Base-by-base conservation (phyloP, 2,329 filamentous ascomycete genomes). In the Beauveria australis region DNA sequence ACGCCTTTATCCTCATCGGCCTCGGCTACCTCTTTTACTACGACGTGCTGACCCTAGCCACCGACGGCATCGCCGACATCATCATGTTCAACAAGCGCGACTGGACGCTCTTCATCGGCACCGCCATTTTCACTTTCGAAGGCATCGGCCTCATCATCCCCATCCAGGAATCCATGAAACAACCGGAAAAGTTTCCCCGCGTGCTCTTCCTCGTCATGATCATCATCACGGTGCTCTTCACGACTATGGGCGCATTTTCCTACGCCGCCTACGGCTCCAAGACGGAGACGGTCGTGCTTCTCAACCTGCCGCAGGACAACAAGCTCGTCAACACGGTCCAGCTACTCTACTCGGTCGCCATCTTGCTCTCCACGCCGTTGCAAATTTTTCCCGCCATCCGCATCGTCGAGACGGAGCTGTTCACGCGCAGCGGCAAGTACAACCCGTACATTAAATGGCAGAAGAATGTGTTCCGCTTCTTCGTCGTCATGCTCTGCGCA, bases 391-490 rank as follows among this genome's bases (percentile, higher is more conserved):
- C 94, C 0, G 94, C 94, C 48, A 97, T 99, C 69, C 89, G 93
- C 70, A 99, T 99, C 69, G 91, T 91, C 40, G 92, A 96, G 75
- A 96, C 96, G 67, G 91, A 92, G 66, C 81, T 97, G 7, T 99
- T 97, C 74, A 96, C 90, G 26, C 83, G 89, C 70, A 96, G 92
- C 64, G 92, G 94, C 67, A 99, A 99, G 76, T 96, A 97, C 77
- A 97, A 97, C 71, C 92, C 92, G 0, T 94, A 91, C 71, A 96
- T 99, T 79, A 99, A 99, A 79, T 99, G 94, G 94, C 90, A 97
- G 81, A 99, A 99, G 85, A 99, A 99, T 68, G 79, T 89, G 40
- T 99, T 96, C 79, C 88, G 94, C 59, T 99, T 97, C 80, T 87
- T 93, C 70, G 85, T 97, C 64, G 94, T 97, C 55, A 84, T 90